Evolutionary conservation across 768 basidiomycete species (phyloP).

Genomic region (Mycena belliarum): DNA sequence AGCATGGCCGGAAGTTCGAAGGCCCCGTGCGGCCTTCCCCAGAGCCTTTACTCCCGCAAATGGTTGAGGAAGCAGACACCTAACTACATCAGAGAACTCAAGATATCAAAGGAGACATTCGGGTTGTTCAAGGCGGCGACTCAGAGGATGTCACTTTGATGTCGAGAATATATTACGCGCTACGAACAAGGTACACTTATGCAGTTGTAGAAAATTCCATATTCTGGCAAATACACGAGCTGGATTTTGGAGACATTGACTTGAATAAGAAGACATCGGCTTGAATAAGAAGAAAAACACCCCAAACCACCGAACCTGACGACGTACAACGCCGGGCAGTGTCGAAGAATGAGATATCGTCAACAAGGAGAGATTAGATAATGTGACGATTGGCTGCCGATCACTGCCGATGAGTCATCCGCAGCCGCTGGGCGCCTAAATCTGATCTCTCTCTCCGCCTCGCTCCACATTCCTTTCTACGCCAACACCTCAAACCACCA

Average conservation of each 20-base stretch:
- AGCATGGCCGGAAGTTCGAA: background rate
- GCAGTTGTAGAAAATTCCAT: background rate
- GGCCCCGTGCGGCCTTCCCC: constrained; percentile 15
- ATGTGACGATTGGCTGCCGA: background rate
- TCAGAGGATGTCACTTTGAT: constrained; percentile 13
- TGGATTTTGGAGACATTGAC: background rate
- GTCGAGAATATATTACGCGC: constrained; percentile 4
- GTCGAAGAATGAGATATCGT: too few relatives aligned
- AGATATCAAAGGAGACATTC: constrained; percentile 16
- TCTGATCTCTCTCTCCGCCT: too few relatives aligned
- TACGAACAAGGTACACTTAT: background rate
- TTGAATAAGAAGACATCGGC: too few relatives aligned
- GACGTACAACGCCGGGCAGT: too few relatives aligned
- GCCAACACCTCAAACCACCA: too few relatives aligned
- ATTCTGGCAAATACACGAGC: constrained; percentile 1
- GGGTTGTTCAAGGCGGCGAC: constrained; percentile 14
- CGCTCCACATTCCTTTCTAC: too few relatives aligned
- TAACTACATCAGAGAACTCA: constrained; percentile 9
- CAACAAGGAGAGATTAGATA: too few relatives aligned
- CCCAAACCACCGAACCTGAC: too few relatives aligned
- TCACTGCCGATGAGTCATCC: constrained; percentile 9
- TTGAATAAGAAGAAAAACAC: too few relatives aligned
- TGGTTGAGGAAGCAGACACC: constrained; percentile 13
- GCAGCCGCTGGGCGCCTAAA: too few relatives aligned
- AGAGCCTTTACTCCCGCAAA: constrained; percentile 14